Base-by-base conservation (phyloP, 345 rosid genomes). In the Linum lewisii region DNA sequence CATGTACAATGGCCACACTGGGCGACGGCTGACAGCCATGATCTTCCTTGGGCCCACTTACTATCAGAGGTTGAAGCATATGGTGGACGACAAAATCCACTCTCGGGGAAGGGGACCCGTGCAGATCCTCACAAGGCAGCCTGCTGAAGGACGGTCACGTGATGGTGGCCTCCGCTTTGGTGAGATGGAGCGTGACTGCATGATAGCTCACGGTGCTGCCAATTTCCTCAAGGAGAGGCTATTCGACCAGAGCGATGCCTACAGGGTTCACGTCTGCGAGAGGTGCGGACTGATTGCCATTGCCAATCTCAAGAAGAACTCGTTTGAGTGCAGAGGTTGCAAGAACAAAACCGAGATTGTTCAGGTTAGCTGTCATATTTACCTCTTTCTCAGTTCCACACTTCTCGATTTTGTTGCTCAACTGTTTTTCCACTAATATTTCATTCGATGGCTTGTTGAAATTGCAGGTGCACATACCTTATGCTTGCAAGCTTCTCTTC, bases 11-110 rank as follows among this genome's bases (percentile, higher is more conserved):
- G 99, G 99, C 6, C 99, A 93, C 70, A 93, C 99, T 0, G 95
- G 97, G 24, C 82, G 97, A 65, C 79, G 82, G 59, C 95, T 93
- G 36, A 61, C 85, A 51, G 86, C 97, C 52, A 83, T 82, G 91
- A 89, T 89, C 67, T 89, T 93, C 87, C 84, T 93, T 29, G 99
- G 99, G 7, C 99, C 99, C 7, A 93, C 99, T 1, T 93, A 93
- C 74, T 93, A 89, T 71, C 99, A 93, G 67, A 82, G 99, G 66
- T 57, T 93, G 72, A 93, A 93, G 75, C 99, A 89, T 58, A 93
- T 93, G 99, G 99, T 93, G 19, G 97, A 89, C 64, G 97, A 93
- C 76, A 89, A 93, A 81, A 93, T 89, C 68, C 97, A 89, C 77
- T 93, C 97, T 14, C 95, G 99, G 66, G 99, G 95, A 61, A 75